These are phyloP conservation scores for Neocallimastix lanati DNA, from an alignment of 192 early-diverging fungal genomes.

Conservation along the genomic window DNA sequence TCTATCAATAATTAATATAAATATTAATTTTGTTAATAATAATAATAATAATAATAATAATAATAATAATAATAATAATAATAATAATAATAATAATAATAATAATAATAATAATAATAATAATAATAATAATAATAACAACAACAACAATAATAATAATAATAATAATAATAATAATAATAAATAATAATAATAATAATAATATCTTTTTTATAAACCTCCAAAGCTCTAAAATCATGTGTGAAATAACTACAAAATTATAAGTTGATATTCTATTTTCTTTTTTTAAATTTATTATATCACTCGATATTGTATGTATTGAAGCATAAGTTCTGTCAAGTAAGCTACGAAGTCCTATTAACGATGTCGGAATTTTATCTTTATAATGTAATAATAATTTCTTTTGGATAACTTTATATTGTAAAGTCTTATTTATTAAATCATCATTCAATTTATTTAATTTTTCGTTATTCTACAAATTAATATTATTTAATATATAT, in stretches of 20 bases:
- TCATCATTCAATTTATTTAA: neutral
- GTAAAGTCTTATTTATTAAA: neutral
- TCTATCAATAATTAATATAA: no score
- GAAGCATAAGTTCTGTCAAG: neutral
- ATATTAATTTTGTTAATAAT: no score
- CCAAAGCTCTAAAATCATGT: neutral
- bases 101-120: no score
- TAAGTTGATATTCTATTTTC: neutral
- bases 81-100: no score
- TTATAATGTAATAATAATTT: neutral
- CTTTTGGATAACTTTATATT: neutral
- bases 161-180: no score
- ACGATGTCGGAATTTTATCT: neutral
- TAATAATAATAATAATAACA: no score
- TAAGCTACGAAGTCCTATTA: neutral
- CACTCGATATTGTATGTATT: neutral
- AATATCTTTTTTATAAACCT: no score
- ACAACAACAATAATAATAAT: no score
- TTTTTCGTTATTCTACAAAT: neutral
- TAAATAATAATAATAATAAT: no score
- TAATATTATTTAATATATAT: no score
- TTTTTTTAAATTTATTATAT: neutral
- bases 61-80: no score
- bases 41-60: no score
- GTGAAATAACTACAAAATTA: neutral